Evolutionary conservation across 208 protist species (phyloP).

Genomic region (Leishmania tropica): DNA sequence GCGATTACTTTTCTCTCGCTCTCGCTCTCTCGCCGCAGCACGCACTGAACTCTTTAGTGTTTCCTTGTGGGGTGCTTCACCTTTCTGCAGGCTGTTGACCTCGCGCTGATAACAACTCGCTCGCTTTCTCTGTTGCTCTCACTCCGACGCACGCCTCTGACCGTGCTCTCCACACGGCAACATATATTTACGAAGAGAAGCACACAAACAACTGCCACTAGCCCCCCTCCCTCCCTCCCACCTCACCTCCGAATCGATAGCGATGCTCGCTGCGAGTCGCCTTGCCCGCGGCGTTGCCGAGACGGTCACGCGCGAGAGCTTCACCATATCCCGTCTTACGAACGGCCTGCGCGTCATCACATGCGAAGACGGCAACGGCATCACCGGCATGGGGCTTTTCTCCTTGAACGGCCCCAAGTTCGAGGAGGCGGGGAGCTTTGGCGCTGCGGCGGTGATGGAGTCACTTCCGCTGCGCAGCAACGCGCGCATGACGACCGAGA

Average conservation of each 20-base stretch:
- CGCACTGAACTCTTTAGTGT: not conserved
- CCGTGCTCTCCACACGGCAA: not conserved
- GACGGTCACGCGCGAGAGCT: slow-evolving; percentile 68
- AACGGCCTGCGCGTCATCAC: slow-evolving; percentile 87
- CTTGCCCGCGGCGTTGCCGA: slow-evolving; percentile 47
- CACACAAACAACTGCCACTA: not conserved
- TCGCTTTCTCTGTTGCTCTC: not conserved
- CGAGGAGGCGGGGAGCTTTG: slow-evolving; percentile 62
- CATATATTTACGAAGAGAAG: not conserved
- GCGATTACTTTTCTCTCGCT: not conserved
- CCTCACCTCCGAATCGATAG: not conserved
- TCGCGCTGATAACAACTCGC: not conserved
- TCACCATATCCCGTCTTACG: slow-evolving; percentile 67
- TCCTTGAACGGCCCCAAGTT: slow-evolving; percentile 84
- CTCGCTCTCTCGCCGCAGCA: not conserved
- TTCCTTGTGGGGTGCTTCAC: too few species aligned
- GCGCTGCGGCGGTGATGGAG: slow-evolving; percentile 80
- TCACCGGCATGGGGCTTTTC: slow-evolving; percentile 89
- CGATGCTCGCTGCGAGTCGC: slow-evolving; percentile 54
- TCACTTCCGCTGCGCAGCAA: slow-evolving; percentile 74
- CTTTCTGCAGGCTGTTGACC: too few species aligned
- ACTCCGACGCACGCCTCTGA: not conserved
- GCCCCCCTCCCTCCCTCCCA: not conserved
- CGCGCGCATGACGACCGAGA: slow-evolving; percentile 45
- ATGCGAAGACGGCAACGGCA: slow-evolving; percentile 79